Evolutionary conservation across 345 rosid genomes (phyloP).

Genomic region (Raphanus sativus): DNA sequence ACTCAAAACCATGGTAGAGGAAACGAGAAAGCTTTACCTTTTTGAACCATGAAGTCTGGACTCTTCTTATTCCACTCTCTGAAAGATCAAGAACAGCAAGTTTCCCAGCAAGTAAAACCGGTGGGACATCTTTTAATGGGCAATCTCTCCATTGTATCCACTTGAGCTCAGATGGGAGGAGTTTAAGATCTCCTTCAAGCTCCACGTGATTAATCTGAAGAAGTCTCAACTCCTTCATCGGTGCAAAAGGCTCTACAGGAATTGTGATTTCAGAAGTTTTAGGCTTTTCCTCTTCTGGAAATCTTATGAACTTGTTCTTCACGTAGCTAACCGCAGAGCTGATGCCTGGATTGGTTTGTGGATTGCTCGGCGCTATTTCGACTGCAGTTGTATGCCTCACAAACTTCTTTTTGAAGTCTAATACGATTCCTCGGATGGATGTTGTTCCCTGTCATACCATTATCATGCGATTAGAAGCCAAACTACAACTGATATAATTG

Average conservation of each 20-base stretch:
- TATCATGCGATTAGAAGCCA: background rate
- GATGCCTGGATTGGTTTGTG: background rate
- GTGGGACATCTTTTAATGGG: constrained; percentile 47
- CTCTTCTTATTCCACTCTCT: constrained; percentile 39
- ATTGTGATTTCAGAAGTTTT: constrained; percentile 32
- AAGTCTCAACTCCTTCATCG: constrained; percentile 58
- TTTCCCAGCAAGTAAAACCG: constrained; percentile 29
- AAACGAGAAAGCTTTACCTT: constrained; percentile 38
- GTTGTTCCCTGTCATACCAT: constrained; percentile 44
- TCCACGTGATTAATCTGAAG: constrained; percentile 58
- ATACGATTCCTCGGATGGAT: constrained; percentile 44
- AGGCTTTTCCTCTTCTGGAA: constrained; percentile 6
- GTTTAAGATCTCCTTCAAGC: constrained; percentile 51
- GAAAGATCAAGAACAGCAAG: background rate
- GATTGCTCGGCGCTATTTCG: background rate
- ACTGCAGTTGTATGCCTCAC: constrained; percentile 14
- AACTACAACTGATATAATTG: background rate
- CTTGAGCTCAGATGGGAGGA: constrained; percentile 51
- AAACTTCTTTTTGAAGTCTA: constrained; percentile 36
- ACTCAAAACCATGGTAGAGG: background rate
- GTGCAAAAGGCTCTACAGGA: constrained; percentile 37
- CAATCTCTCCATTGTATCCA: constrained; percentile 78
- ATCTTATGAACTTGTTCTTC: constrained; percentile 11
- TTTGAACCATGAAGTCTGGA: constrained; percentile 34
- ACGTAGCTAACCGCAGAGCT: constrained; percentile 25